Evolutionary conservation across 352 stramenopile genomes (phyloP).

Genomic region (Thalassiosira livingstoniorum): DNA sequence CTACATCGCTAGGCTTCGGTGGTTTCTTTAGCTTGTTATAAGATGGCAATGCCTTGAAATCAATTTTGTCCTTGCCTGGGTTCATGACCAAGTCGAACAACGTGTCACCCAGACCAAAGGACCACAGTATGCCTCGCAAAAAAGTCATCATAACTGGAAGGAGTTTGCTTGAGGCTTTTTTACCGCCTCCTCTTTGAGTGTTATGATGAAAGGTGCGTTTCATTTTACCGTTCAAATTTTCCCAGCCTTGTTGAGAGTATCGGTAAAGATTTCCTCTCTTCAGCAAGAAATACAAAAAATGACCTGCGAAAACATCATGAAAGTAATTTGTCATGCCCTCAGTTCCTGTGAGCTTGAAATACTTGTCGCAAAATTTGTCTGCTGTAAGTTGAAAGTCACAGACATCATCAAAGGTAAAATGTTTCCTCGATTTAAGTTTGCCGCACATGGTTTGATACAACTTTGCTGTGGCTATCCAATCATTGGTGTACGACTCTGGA

Average conservation of each 20-base stretch:
- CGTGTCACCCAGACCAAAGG: neutral
- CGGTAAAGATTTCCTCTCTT: constrained; percentile 38
- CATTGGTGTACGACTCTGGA: neutral
- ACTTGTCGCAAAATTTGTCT: constrained; percentile 25
- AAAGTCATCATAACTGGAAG: neutral
- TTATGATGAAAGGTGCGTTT: constrained; percentile 20
- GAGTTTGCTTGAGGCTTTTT: neutral
- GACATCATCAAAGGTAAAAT: constrained; percentile 9
- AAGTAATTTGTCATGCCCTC: constrained; percentile 51
- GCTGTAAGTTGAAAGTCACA: constrained; percentile 15
- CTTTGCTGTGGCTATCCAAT: neutral
- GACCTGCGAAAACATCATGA: constrained; percentile 37
- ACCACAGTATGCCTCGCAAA: constrained; percentile 5
- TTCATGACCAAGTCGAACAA: too few species aligned
- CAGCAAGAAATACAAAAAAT: constrained; percentile 37
- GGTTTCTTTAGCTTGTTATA: too few species aligned
- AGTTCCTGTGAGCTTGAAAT: constrained; percentile 8
- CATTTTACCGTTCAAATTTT: constrained; percentile 33
- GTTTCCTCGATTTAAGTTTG: neutral
- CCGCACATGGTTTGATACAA: neutral
- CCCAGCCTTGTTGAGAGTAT: constrained; percentile 53
- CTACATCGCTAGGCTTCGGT: too few species aligned
- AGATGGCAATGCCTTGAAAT: too few species aligned
- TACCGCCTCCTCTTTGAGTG: constrained; percentile 10
- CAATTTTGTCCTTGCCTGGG: too few species aligned